These are phyloP conservation scores for Starmerella lactis-condensi DNA, from an alignment of 805 yeast genomes.

Conservation along the genomic window DNA sequence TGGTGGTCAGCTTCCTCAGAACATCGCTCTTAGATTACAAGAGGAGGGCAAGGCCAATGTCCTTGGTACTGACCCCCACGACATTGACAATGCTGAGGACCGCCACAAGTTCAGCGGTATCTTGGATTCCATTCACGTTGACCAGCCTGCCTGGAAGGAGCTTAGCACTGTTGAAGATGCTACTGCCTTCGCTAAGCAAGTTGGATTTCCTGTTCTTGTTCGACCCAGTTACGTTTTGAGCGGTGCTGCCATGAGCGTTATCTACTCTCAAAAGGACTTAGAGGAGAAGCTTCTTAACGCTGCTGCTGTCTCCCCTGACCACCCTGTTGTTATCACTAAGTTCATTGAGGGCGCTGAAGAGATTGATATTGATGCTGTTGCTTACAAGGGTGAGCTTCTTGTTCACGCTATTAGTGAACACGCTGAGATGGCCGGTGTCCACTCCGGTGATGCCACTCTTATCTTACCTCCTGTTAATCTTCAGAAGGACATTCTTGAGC, in stretches of 20 bases:
- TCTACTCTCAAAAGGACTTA: slow-evolving; percentile 58
- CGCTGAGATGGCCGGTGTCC: slow-evolving; percentile 96
- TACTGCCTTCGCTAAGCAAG: slow-evolving; percentile 61
- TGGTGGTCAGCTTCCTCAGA: slow-evolving; percentile 97
- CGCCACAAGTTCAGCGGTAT: slow-evolving; percentile 94
- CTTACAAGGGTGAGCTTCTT: slow-evolving; percentile 65
- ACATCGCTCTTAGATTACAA: slow-evolving; percentile 76
- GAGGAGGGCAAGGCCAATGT: slow-evolving; percentile 49
- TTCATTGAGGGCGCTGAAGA: slow-evolving; percentile 92
- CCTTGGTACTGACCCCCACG: slow-evolving; percentile 84
- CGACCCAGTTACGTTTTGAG: slow-evolving; percentile 94
- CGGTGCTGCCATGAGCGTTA: slow-evolving; percentile 98
- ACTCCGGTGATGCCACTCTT: slow-evolving; percentile 95
- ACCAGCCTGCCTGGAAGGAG: slow-evolving; percentile 97
- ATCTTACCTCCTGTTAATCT: slow-evolving; percentile 80
- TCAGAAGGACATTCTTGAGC: slow-evolving; percentile 41
- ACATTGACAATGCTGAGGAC: slow-evolving; percentile 93
- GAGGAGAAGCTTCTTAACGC: slow-evolving; percentile 71
- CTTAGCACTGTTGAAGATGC: slow-evolving; percentile 75
- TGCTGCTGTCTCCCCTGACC: slow-evolving; percentile 81
- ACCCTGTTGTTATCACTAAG: slow-evolving; percentile 93
- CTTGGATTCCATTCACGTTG: slow-evolving; percentile 78
- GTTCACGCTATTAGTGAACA: slow-evolving; percentile 96
- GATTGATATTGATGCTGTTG: slow-evolving; percentile 94
- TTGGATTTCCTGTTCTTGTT: slow-evolving; percentile 86